phyloP scores from a whole-genome alignment of 768 basidiomycete species.

The Serendipita sp. region DNA sequence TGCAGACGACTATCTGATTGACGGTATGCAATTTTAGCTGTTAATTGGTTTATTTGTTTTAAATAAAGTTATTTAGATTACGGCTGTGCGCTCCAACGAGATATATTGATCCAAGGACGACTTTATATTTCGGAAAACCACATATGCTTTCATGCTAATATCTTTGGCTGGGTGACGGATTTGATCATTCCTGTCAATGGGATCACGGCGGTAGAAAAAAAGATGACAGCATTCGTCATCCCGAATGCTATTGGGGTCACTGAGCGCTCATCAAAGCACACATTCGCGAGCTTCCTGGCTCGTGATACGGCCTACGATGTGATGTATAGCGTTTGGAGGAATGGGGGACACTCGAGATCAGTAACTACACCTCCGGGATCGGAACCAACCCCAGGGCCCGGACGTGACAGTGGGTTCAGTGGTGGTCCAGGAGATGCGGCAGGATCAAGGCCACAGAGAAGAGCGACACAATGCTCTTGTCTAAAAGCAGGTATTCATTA shows the following conservation, averaged over 20 bases:
- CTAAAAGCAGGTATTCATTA: constrained; percentile 54
- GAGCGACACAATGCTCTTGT: constrained; percentile 60
- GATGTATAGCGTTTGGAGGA: constrained; percentile 89
- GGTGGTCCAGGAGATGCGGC: constrained; percentile 6
- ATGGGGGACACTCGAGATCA: constrained; percentile 16
- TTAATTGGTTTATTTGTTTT: not conserved
- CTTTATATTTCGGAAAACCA: constrained; percentile 97
- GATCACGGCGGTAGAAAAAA: constrained; percentile 78
- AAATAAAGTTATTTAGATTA: constrained; percentile 47
- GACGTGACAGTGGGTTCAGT: constrained; percentile 16
- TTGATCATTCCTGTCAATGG: constrained; percentile 79
- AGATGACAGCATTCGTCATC: constrained; percentile 94
- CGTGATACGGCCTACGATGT: constrained; percentile 94
- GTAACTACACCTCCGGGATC: constrained; percentile 12
- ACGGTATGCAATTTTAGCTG: constrained; percentile 41
- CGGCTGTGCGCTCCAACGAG: constrained; percentile 89
- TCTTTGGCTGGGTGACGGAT: constrained; percentile 97
- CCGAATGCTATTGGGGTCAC: constrained; percentile 90
- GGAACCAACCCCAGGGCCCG: constrained; percentile 11
- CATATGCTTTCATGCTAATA: constrained; percentile 98
- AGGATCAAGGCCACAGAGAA: constrained; percentile 21
- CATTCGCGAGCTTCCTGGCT: constrained; percentile 91
- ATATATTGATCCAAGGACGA: constrained; percentile 91
- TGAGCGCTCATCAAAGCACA: constrained; percentile 71
- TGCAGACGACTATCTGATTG: constrained; percentile 94